Percentiles rank a stretch among this genome's conserved stretches.
Conservation (phyloP, 1,284 basidiomycete genomes). For the Ceratobasidium theobromae region DNA sequence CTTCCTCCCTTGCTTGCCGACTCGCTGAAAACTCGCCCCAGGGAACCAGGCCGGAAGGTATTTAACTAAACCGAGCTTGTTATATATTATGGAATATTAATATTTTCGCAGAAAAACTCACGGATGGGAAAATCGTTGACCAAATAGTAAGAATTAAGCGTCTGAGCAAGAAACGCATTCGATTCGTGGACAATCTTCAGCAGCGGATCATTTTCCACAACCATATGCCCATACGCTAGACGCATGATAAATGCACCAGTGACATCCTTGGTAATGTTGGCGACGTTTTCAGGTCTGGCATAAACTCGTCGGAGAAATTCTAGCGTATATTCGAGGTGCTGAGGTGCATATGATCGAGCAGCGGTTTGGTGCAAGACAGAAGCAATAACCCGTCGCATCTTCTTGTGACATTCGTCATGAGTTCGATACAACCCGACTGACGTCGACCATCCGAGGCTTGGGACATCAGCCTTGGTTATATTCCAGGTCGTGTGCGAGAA, state of each 20-base stretch:
- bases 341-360: background rate
- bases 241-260: background rate
- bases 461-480: background rate
- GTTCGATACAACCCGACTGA: background rate
- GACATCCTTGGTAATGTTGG: background rate
- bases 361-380: slow-evolving; percentile 2
- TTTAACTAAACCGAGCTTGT: background rate
- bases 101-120: background rate
- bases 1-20: background rate
- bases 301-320: background rate
- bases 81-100: background rate
- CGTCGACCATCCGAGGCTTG: slow-evolving; percentile 9
- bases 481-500: background rate
- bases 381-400: background rate
- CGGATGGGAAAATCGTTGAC: slow-evolving; percentile 9
- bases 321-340: background rate
- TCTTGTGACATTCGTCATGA: slow-evolving; percentile 7
- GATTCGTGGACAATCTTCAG: background rate
- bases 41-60: slow-evolving; percentile 17
- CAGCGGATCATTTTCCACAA: background rate
- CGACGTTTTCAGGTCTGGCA: background rate
- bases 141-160: background rate
- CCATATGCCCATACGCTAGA: slow-evolving; percentile 4
- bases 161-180: background rate
- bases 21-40: background rate